Percentiles rank a stretch among this genome's conserved stretches.
These are phyloP conservation scores for Rhodotorula mucilaginosa DNA, from an alignment of 1,284 basidiomycete species.

Conservation along the genomic window DNA sequence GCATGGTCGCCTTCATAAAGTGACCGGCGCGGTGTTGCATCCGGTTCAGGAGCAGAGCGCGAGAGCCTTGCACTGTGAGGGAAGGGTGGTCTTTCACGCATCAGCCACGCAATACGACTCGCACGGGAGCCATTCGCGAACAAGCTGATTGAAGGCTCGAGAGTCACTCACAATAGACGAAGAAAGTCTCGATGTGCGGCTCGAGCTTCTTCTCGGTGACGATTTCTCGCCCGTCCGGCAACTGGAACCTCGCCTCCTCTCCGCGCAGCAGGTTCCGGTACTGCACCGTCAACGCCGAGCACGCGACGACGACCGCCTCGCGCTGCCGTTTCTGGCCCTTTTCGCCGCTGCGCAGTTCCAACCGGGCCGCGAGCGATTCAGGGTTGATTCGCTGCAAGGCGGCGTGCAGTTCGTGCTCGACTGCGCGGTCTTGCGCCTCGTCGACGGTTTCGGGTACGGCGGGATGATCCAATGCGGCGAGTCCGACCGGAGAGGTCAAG, in stretches of 20 bases:
- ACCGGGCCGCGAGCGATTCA: conserved; percentile 27
- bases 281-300: conserved; percentile 75
- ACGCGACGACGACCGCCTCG: conserved; percentile 71
- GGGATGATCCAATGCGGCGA: conserved; percentile 25
- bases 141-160: neutral
- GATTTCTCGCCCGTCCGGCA: conserved; percentile 16
- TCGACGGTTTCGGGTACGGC: conserved; percentile 1
- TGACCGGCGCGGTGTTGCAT: conserved; percentile 73
- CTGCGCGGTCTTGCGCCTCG: conserved; percentile 46
- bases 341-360: conserved; percentile 15
- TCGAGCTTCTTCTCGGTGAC: conserved; percentile 38
- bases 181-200: conserved; percentile 62
- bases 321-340: conserved; percentile 42
- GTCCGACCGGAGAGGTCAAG: conserved; percentile 36
- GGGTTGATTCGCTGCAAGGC: conserved; percentile 34
- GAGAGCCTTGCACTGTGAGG: conserved; percentile 60
- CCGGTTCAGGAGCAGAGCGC: conserved; percentile 63
- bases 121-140: too few relatives aligned
- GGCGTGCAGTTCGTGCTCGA: conserved; percentile 48
- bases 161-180: conserved; percentile 63
- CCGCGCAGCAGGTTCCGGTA: conserved; percentile 83
- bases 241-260: conserved; percentile 11
- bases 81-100: neutral
- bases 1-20: conserved; percentile 85
- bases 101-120: neutral